A percentile compares a stretch with the other conserved stretches of the same genome.
phyloP scores from a whole-genome alignment of 1,284 basidiomycete species.

The Baeospora myosura region DNA sequence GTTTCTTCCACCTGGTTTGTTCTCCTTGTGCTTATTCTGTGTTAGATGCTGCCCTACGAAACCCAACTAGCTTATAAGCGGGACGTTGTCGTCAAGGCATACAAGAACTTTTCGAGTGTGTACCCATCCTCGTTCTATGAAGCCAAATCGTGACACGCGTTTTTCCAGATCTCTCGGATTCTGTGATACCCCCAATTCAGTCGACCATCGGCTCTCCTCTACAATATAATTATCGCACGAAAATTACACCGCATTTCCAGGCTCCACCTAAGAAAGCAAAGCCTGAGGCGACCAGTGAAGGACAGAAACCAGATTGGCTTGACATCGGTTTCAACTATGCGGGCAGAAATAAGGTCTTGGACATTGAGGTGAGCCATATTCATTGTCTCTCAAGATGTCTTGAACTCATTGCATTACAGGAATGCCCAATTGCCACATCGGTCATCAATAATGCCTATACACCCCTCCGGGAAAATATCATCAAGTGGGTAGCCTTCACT shows the following conservation, averaged over 20 bases:
- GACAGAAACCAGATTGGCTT: constrained; percentile 50
- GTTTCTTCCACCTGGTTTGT: constrained; percentile 7
- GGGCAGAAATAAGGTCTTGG: constrained; percentile 72
- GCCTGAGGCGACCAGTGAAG: constrained; percentile 23
- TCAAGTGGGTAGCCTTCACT: constrained; percentile 43
- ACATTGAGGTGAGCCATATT: constrained; percentile 79
- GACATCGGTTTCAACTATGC: constrained; percentile 88
- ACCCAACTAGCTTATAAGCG: constrained; percentile 83
- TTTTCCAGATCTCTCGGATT: constrained; percentile 44
- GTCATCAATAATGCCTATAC: constrained; percentile 71
- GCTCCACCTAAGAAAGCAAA: constrained; percentile 53
- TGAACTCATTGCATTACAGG: constrained; percentile 34
- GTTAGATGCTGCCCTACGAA: constrained; percentile 81
- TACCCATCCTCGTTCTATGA: constrained; percentile 6
- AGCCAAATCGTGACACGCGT: not conserved
- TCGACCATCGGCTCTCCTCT: constrained; percentile 82
- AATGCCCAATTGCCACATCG: constrained; percentile 88
- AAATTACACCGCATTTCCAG: constrained; percentile 96
- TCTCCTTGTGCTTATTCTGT: not conserved
- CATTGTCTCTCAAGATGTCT: not conserved
- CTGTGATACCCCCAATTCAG: constrained; percentile 60
- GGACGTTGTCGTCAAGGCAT: constrained; percentile 83
- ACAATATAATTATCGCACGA: constrained; percentile 91
- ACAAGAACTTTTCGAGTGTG: constrained; percentile 69
- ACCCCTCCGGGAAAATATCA: constrained; percentile 59